Percentiles rank a stretch among this genome's conserved stretches.
Conservation (phyloP, 106 monocot species). For the Allium sativum region DNA sequence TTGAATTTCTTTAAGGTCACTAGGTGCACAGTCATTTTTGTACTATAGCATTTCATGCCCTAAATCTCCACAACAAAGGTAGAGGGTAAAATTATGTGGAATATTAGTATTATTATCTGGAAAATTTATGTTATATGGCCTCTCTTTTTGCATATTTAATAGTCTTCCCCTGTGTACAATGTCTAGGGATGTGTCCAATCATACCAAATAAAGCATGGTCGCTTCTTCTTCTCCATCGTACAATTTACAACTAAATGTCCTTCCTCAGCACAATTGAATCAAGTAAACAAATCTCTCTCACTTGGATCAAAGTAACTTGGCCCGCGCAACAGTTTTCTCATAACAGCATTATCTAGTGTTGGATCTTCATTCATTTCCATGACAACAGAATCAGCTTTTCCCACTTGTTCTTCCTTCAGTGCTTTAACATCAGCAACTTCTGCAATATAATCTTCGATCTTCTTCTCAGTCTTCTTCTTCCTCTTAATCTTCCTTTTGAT, state of each 20-base stretch:
- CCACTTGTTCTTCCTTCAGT: constrained; percentile 9
- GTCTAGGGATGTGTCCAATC: constrained; percentile 68
- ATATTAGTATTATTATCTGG: constrained; percentile 54
- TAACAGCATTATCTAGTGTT: constrained; percentile 44
- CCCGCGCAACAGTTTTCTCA: constrained; percentile 87
- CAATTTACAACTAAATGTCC: constrained; percentile 65
- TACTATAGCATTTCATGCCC: constrained; percentile 89
- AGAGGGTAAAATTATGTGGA: constrained; percentile 35
- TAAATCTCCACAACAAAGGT: constrained; percentile 57
- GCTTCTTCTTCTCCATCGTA: constrained; percentile 46
- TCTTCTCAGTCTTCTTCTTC: constrained; percentile 11
- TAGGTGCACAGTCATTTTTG: constrained; percentile 34
- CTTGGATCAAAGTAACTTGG: constrained; percentile 86
- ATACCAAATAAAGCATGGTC: constrained; percentile 84
- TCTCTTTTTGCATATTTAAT: constrained; percentile 69
- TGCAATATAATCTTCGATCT: constrained; percentile 1
- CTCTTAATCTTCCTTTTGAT: constrained; percentile 17
- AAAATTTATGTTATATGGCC: constrained; percentile 80
- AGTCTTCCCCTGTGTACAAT: constrained; percentile 69
- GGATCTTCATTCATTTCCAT: constrained; percentile 1
- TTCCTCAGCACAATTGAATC: constrained; percentile 91
- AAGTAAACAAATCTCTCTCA: constrained; percentile 26
- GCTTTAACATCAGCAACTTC: constrained; percentile 1
- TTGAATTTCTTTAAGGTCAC: constrained; percentile 67
- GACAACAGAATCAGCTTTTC: constrained; percentile 22